A percentile compares a stretch with the other conserved stretches of the same genome.
phyloP scores from a whole-genome alignment of 768 basidiomycete species.

The Amanita pallidorosea region DNA sequence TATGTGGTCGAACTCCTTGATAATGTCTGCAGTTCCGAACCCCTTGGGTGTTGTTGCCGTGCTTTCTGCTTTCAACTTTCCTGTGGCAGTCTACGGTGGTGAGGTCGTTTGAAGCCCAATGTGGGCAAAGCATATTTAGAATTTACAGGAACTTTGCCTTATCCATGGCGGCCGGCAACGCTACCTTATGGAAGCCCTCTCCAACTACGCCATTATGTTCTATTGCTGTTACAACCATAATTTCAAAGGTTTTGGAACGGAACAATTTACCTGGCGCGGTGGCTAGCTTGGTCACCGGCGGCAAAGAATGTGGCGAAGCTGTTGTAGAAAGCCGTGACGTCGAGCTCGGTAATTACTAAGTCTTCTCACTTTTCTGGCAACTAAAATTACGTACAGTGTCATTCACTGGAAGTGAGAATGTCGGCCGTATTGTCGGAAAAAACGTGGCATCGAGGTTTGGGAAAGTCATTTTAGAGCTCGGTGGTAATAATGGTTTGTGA shows the following conservation, averaged over 20 bases:
- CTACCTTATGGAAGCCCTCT: conserved; percentile 93
- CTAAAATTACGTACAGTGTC: conserved; percentile 46
- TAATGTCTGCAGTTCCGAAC: conserved; percentile 61
- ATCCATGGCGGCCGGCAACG: conserved; percentile 83
- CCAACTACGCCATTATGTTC: conserved; percentile 81
- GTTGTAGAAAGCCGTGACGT: conserved; percentile 66
- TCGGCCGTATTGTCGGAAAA: conserved; percentile 83
- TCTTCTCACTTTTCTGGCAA: background rate
- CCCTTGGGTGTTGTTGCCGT: conserved; percentile 68
- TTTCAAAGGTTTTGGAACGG: conserved; percentile 68
- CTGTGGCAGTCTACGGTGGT: conserved; percentile 93
- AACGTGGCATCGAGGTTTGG: conserved; percentile 82
- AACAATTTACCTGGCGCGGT: conserved; percentile 82
- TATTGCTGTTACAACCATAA: conserved; percentile 84
- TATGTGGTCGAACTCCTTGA: conserved; percentile 7
- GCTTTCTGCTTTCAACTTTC: conserved; percentile 94
- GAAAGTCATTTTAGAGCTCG: conserved; percentile 82
- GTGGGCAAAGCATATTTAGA: too few species aligned
- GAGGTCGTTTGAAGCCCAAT: conserved; percentile 9
- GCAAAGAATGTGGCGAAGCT: conserved; percentile 67
- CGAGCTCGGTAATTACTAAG: conserved; percentile 52
- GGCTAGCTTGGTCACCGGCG: conserved; percentile 76
- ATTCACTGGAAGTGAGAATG: conserved; percentile 89
- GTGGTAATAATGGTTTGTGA: conserved; percentile 88
- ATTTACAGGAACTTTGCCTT: conserved; percentile 74